These are phyloP conservation scores for Fusarium scirpi DNA, from an alignment of 2,329 filamentous ascomycete species.

Conservation along the genomic window DNA sequence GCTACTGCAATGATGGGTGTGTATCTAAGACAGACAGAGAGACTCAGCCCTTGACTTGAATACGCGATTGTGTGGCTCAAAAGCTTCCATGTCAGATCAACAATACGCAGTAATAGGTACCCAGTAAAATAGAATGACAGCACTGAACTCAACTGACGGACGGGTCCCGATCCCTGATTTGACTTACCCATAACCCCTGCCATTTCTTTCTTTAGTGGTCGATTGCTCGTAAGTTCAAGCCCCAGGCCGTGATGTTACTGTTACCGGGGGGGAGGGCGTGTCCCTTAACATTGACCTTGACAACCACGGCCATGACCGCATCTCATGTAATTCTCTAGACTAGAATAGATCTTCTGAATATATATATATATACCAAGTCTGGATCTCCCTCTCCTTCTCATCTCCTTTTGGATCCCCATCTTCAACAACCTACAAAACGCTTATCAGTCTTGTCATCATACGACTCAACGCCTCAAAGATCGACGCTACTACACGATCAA, in stretches of 20 bases:
- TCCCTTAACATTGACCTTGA: slow-evolving; percentile 15
- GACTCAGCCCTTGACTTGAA: background rate
- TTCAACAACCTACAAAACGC: slow-evolving; percentile 11
- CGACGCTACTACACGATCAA: slow-evolving; percentile 20
- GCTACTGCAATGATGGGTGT: slow-evolving; percentile 5
- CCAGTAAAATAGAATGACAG: background rate
- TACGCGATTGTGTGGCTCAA: slow-evolving; percentile 3
- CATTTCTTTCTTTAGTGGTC: slow-evolving; percentile 5
- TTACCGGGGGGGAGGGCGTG: slow-evolving; percentile 25
- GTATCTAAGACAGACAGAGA: background rate
- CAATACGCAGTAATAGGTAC: background rate
- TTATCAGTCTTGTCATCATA: slow-evolving; percentile 19
- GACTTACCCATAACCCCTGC: slow-evolving; percentile 27
- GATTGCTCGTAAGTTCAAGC: slow-evolving; percentile 27
- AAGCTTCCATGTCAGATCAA: slow-evolving; percentile 1
- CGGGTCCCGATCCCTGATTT: slow-evolving; percentile 38
- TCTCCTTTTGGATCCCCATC: slow-evolving; percentile 17
- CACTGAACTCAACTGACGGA: slow-evolving; percentile 16
- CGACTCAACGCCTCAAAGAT: slow-evolving; percentile 30
- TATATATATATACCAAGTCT: slow-evolving; percentile 33
- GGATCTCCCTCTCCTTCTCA: background rate
- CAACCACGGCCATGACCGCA: slow-evolving; percentile 16
- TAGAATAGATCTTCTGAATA: slow-evolving; percentile 1
- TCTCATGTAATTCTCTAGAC: slow-evolving; percentile 1
- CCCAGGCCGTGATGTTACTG: background rate